Base-by-base conservation (phyloP, 257 asterid genomes). In the Solanum pimpinellifolium region DNA sequence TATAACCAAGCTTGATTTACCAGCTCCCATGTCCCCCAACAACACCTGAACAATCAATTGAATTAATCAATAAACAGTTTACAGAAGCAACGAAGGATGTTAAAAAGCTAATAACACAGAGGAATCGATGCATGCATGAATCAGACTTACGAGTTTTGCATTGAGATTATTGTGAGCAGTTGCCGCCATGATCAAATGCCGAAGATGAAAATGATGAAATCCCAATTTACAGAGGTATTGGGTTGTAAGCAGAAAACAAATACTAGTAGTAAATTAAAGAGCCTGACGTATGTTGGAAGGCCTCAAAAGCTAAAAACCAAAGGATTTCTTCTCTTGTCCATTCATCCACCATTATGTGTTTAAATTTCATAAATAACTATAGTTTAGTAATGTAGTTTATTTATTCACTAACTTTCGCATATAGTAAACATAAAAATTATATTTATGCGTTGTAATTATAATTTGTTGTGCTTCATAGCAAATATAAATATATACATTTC, bases 1-100 rank as follows among this genome's bases (percentile, higher is more conserved):
- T 47, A 96, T 86, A 18, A 95, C 98, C 25, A 96, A 93, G 93
- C 98, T 96, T n/a, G 99, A 96, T 96, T 96, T 94, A 52, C 99
- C 98, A 83, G 98, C 91, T 82, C 99, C 99, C 99, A 96, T 95
- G 82, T 95, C 99, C 56, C 99, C 99, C 14, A 96, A 92, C 70
- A 96, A 93, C 33, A 96, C 99, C 99, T 96, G 89, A 77, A 60
- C 25, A 78, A 47, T 8, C 65, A 78, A 78, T 78, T 77, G 7
- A 42, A 76, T n/a, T 41, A 3, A 76, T 5, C 21, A 76, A 76
- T 23, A 11, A 39, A n/a, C 82, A 39, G 18, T 42, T 42, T 23
- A 21, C 56, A 76, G 33, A 76, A 52, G 23, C 62, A 52, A 52
- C 23, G 1, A 52, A 52, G 62, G 62, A 52, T 52, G 3, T 70